Evolutionary conservation across 257 asterid genomes (phyloP).

Genomic region (Asclepias syriaca): DNA sequence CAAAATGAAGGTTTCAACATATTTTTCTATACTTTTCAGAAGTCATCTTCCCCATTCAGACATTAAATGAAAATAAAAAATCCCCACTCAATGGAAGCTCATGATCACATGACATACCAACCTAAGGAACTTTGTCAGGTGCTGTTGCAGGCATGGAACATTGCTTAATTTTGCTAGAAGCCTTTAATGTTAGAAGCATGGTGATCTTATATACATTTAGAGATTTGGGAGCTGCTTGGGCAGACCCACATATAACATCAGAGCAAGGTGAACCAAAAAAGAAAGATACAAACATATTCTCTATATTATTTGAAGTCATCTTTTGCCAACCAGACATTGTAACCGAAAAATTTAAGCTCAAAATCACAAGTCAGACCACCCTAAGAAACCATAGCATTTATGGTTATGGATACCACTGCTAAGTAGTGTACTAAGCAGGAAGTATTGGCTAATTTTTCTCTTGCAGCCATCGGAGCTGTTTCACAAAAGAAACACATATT

Average conservation of each 20-base stretch:
- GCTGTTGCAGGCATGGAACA: not conserved
- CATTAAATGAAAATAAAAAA: not conserved
- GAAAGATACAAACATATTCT: not conserved
- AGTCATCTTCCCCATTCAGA: not conserved
- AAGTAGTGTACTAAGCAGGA: not conserved
- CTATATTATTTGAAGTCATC: not conserved
- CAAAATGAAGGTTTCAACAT: not conserved
- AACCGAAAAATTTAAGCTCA: not conserved
- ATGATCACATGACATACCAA: not conserved
- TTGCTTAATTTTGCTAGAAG: not conserved
- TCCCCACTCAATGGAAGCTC: not conserved
- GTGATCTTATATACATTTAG: not conserved
- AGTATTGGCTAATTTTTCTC: slow-evolving; percentile 1
- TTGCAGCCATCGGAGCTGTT: not conserved
- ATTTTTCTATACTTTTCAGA: not conserved
- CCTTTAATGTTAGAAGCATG: not conserved
- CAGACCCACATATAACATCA: not conserved
- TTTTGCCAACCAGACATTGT: not conserved
- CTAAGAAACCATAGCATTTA: not conserved
- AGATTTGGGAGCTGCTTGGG: not conserved
- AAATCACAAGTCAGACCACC: not conserved
- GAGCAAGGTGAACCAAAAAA: not conserved
- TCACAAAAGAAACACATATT: not conserved
- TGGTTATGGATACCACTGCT: not conserved
- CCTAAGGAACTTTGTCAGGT: not conserved